Percentiles rank a stretch among this genome's conserved stretches.
These are phyloP conservation scores for Xylaria nigripes DNA, from an alignment of 495 filamentous ascomycete species.

Conservation along the genomic window DNA sequence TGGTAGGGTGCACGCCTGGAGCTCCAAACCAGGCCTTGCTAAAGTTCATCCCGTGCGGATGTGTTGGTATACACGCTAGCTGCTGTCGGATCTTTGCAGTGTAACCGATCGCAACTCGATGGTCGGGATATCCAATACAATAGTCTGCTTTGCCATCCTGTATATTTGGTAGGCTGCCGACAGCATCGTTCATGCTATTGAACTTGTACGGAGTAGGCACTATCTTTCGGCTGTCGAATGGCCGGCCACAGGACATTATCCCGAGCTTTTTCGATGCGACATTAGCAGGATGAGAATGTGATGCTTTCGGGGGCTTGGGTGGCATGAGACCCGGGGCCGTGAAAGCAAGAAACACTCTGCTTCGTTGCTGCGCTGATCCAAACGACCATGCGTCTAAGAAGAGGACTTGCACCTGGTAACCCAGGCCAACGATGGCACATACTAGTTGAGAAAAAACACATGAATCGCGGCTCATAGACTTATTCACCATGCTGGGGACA, in stretches of 20 bases:
- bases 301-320: conserved; percentile 44
- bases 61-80: conserved; percentile 33
- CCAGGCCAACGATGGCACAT: conserved; percentile 60
- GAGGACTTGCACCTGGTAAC: conserved; percentile 60
- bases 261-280: conserved; percentile 38
- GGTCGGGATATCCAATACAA: conserved; percentile 57
- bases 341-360: conserved; percentile 56
- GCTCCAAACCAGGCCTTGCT: conserved; percentile 29
- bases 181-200: conserved; percentile 41
- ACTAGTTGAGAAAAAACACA: conserved; percentile 62
- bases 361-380: conserved; percentile 54
- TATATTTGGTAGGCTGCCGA: conserved; percentile 52
- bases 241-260: conserved; percentile 49
- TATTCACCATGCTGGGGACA: conserved; percentile 51
- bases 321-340: conserved; percentile 53
- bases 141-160: conserved; percentile 44
- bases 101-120: conserved; percentile 36
- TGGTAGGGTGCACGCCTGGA: conserved; percentile 24
- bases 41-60: conserved; percentile 41
- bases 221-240: conserved; percentile 46
- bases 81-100: conserved; percentile 27
- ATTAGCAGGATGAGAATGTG: conserved; percentile 50
- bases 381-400: conserved; percentile 60
- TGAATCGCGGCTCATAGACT: conserved; percentile 29
- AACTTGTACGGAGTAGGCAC: conserved; percentile 49